phyloP scores from a whole-genome alignment of 139 green algal species.

The Chlorella sp. region DNA sequence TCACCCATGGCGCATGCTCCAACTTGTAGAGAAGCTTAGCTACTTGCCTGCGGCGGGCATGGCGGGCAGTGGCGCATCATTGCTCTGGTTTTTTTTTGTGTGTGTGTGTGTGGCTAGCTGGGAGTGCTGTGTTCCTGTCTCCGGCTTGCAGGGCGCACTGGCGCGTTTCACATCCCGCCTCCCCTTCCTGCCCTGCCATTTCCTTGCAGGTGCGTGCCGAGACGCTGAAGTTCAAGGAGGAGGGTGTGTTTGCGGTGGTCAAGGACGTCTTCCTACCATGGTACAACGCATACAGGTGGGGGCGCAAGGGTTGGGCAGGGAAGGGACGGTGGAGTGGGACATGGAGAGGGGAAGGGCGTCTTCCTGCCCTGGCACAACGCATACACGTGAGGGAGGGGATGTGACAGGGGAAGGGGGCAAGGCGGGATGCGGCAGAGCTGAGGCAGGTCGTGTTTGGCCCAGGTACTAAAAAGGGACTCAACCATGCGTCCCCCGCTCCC shows the following conservation, averaged over 20 bases:
- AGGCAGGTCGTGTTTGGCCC: no score
- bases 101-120: no score
- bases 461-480: no score
- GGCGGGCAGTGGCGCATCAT: no score
- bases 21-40: not conserved
- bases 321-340: not conserved
- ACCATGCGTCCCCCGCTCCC: no score
- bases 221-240: conserved; percentile 94
- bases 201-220: conserved; percentile 82
- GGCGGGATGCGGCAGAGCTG: no score
- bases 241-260: conserved; percentile 94
- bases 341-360: conserved; percentile 75
- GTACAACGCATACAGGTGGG: conserved; percentile 97
- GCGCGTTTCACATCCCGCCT: not conserved
- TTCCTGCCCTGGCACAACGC: conserved; percentile 99
- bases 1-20: not conserved
- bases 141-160: not conserved
- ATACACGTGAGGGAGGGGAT: conserved; percentile 66
- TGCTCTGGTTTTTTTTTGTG: no score
- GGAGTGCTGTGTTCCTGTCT: no score
- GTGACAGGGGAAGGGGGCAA: not conserved
- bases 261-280: conserved; percentile 99
- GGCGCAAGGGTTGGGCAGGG: not conserved
- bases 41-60: no score
- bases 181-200: not conserved